Evolutionary conservation across 345 rosid species (phyloP).

Genomic region (Viola odorata): DNA sequence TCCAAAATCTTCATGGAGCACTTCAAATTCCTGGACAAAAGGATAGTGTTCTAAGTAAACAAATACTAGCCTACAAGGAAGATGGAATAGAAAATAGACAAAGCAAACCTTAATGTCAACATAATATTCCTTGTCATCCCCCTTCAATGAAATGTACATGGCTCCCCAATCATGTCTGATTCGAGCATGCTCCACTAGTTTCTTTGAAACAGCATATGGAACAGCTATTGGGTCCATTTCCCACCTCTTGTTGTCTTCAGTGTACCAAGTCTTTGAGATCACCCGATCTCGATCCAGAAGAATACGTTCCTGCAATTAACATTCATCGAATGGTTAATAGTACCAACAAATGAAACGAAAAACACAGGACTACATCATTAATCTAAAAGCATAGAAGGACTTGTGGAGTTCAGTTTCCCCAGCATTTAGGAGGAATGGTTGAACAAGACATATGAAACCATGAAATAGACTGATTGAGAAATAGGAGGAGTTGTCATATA

Average conservation of each 20-base stretch:
- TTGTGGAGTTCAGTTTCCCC: no score
- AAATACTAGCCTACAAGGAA: conserved; percentile 8
- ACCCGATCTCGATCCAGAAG: conserved; percentile 90
- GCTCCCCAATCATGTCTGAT: conserved; percentile 94
- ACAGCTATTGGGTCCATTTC: conserved; percentile 85
- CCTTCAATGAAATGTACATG: conserved; percentile 75
- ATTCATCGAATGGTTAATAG: conserved; percentile 15
- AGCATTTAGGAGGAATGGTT: no score
- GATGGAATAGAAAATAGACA: conserved; percentile 12
- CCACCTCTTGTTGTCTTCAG: conserved; percentile 73
- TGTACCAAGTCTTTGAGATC: conserved; percentile 79
- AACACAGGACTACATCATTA: not conserved
- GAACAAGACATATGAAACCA: no score
- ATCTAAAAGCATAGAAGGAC: not conserved
- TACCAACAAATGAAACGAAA: conserved; percentile 6
- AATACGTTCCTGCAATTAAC: conserved; percentile 56
- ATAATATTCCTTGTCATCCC: conserved; percentile 70
- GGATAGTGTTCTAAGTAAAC: conserved; percentile 18
- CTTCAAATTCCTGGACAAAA: conserved; percentile 67
- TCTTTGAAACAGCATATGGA: conserved; percentile 83
- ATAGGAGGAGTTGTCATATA: no score
- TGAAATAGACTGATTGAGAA: no score
- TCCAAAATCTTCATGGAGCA: conserved; percentile 77
- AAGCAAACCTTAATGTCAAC: conserved; percentile 66
- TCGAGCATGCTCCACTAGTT: conserved; percentile 65